Conservation (phyloP, 2,329 filamentous ascomycete species). For the Tolypocladium inflatum region DNA sequence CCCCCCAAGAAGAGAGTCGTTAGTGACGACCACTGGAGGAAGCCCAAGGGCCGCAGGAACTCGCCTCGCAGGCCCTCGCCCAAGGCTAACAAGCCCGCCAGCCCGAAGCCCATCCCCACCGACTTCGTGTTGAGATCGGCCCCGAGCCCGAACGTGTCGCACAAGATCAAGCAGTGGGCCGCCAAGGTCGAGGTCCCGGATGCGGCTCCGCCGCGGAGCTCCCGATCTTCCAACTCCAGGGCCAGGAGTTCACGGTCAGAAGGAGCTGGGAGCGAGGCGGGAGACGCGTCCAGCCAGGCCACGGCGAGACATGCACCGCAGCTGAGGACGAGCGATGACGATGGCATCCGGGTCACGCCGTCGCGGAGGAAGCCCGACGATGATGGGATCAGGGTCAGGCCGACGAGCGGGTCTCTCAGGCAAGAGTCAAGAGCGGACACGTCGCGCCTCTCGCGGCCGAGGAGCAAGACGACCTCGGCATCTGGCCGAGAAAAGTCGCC, state of each 20-base stretch:
- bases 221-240: constrained; percentile 25
- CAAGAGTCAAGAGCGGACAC: constrained; percentile 1
- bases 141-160: constrained; percentile 45
- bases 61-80: constrained; percentile 32
- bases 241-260: constrained; percentile 14
- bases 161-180: constrained; percentile 55
- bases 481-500: constrained; percentile 10
- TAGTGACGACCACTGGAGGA: constrained; percentile 86
- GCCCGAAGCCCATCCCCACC: constrained; percentile 37
- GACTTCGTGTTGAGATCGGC: constrained; percentile 45
- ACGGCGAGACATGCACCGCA: constrained; percentile 14
- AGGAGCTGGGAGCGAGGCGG: constrained; percentile 16
- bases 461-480: constrained; percentile 17
- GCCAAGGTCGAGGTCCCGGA: constrained; percentile 42
- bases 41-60: constrained; percentile 43
- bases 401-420: constrained; percentile 16
- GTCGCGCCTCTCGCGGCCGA: constrained; percentile 13
- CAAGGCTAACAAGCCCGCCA: constrained; percentile 18
- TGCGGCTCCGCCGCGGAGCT: constrained; percentile 24
- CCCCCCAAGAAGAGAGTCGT: constrained; percentile 86
- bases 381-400: constrained; percentile 20
- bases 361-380: constrained; percentile 19
- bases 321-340: constrained; percentile 19
- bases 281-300: constrained; percentile 16
- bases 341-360: constrained; percentile 36